A percentile compares a stretch with the other conserved stretches of the same genome.
Evolutionary conservation across 345 rosid species (phyloP).

Genomic region (Corymbia maculata): DNA sequence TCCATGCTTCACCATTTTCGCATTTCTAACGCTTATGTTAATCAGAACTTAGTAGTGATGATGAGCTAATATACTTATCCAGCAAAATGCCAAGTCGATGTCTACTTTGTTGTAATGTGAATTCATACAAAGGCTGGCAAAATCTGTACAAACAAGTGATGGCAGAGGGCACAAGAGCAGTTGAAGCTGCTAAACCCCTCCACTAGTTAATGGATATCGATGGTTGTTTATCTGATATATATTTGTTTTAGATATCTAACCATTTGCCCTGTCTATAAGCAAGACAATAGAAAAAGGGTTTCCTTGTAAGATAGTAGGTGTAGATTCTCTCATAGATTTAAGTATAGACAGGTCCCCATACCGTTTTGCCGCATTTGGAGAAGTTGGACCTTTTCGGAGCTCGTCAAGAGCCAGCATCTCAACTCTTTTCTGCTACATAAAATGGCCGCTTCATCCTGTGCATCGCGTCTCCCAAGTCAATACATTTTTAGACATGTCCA

Average conservation of each 20-base stretch:
- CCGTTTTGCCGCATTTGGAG: not conserved
- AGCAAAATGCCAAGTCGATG: not conserved
- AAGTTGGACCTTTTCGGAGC: not conserved
- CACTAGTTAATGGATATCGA: not conserved
- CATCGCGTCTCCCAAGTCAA: not conserved
- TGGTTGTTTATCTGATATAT: not conserved
- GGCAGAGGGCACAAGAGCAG: not conserved
- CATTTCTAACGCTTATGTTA: not conserved
- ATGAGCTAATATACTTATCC: not conserved
- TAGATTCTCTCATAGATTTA: not conserved
- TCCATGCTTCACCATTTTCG: not conserved
- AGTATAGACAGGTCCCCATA: not conserved
- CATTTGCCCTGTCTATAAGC: not conserved
- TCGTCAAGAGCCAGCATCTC: not conserved
- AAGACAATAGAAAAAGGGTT: not conserved
- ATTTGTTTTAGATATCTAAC: not conserved
- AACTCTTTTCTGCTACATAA: not conserved
- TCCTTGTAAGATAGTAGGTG: not conserved
- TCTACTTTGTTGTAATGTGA: not conserved
- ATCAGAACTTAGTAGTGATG: not conserved
- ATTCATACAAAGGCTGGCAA: not conserved
- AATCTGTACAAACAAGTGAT: not conserved
- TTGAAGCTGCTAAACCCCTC: not conserved
- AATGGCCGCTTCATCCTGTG: not conserved
- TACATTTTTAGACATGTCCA: not conserved